Evolutionary conservation across 2,329 filamentous ascomycete species (phyloP), one percentile per base, ranked within the genome.

Genomic region (Phaeosphaeriaceae sp.): DNA sequence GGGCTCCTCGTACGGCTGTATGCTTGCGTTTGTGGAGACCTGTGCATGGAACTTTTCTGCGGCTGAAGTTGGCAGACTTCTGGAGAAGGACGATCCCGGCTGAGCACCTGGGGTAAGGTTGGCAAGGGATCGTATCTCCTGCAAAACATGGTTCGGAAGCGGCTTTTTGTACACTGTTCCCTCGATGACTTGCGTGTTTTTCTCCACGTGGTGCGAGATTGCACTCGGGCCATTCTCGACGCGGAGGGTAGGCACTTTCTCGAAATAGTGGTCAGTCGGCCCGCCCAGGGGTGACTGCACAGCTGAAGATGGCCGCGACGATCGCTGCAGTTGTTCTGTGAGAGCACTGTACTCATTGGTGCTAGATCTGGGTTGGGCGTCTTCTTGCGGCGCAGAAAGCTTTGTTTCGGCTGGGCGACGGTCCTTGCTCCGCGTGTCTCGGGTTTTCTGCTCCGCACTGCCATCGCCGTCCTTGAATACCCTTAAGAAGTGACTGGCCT

Each of bases 401-500:
- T 70, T 59, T 44, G 69, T 71, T 13, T 80, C 76, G 27, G 73
- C 61, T 7, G 60, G 47, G 33, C 72, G 68, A 56, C 76, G 74
- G 45, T 79, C 73, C 63, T 76, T 76, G 22, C 69, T 66, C 53
- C 81, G 79, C 56, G 80, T 79, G 58, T 84, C 80, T 63, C 81
- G 72, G 70, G 81, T 78, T 67, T 83, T 84, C 54, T 82, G 79
- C 61, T 84, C 83, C 31, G 84, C 82, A 22, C 81, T 81, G 7
- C 79, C 80, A 53, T 86, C 85, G 57, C 86, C 87, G 61, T 88
- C 86, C 67, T 87, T 87, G 77, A 89, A 89, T 6, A 89, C 76
- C 13, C 87, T 86, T 53, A 89, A 77, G 66, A 87, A 88, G 68
- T 89, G 87, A 68, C 86, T 88, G 44, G 87, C 86, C 74, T 89